Percentiles rank a stretch among this genome's conserved stretches.
Evolutionary conservation across 305 asterid genomes (phyloP).

Genomic region (Solanum chacoense): DNA sequence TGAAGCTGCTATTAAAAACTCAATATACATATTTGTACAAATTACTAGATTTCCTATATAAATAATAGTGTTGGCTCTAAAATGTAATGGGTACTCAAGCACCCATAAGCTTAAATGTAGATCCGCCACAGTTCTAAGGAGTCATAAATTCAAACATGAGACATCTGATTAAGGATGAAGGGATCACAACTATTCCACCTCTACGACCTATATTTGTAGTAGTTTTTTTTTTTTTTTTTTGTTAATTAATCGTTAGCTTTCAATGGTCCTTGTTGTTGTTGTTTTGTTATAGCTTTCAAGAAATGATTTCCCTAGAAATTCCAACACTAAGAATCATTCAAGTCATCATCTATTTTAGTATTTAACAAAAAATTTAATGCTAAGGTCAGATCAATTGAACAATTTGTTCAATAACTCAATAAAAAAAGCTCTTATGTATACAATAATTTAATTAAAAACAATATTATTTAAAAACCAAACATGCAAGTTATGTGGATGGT

Average conservation of each 20-base stretch:
- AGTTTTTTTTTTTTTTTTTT: neutral
- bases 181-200: neutral
- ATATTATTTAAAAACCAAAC: neutral
- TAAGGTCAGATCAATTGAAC: neutral
- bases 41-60: too few species aligned
- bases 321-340: neutral
- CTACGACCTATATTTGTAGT: neutral
- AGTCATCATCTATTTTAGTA: neutral
- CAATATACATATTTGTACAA: too few species aligned
- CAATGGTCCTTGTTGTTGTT: neutral
- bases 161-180: neutral
- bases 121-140: neutral
- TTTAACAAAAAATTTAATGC: neutral
- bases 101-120: too few species aligned
- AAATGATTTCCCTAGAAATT: neutral
- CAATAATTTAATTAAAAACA: neutral
- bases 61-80: too few species aligned
- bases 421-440: neutral
- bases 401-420: neutral
- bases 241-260: neutral
- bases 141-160: rapidly evolving
- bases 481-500: neutral
- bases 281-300: neutral
- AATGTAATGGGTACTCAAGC: too few species aligned
- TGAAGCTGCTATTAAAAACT: too few species aligned